These are phyloP conservation scores for Spizellomyces sp. DNA, from an alignment of 192 early-diverging fungal genomes.

Conservation along the genomic window DNA sequence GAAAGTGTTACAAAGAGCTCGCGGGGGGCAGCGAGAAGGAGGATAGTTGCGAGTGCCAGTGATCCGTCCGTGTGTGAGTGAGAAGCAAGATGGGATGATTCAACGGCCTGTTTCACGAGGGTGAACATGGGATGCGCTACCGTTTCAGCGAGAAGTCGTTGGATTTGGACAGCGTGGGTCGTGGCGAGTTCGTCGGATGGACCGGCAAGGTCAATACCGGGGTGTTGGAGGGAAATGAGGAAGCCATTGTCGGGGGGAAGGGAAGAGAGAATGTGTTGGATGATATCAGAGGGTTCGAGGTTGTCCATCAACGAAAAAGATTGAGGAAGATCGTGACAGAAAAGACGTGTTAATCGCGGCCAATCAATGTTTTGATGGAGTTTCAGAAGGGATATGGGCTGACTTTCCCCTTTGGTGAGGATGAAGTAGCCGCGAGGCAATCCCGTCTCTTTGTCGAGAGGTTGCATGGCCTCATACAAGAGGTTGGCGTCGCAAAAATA, in stretches of 20 bases:
- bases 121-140: slow-evolving; percentile 6
- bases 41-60: slow-evolving; percentile 62
- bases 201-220: slow-evolving; percentile 54
- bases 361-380: slow-evolving; percentile 8
- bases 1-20: slow-evolving; percentile 58
- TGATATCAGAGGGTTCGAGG: slow-evolving; percentile 8
- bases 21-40: slow-evolving; percentile 60
- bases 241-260: slow-evolving; percentile 19
- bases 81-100: slow-evolving; percentile 1
- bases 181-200: slow-evolving; percentile 39
- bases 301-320: background rate
- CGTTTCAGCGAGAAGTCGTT: slow-evolving; percentile 25
- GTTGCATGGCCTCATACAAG: slow-evolving; percentile 81
- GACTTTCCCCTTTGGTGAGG: slow-evolving; percentile 41
- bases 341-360: slow-evolving; percentile 14
- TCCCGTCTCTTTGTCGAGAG: slow-evolving; percentile 79
- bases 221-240: slow-evolving; percentile 36
- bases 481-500: slow-evolving; percentile 76
- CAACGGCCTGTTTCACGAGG: slow-evolving; percentile 8
- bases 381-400: slow-evolving; percentile 12
- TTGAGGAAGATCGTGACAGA: slow-evolving; percentile 8
- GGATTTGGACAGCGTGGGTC: slow-evolving; percentile 47
- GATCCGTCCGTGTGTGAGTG: slow-evolving; percentile 9
- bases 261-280: slow-evolving; percentile 13
- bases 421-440: slow-evolving; percentile 87